Evolutionary conservation across 2,329 filamentous ascomycete genomes (phyloP).

Genomic region (Zasmidium citrigriseum): DNA sequence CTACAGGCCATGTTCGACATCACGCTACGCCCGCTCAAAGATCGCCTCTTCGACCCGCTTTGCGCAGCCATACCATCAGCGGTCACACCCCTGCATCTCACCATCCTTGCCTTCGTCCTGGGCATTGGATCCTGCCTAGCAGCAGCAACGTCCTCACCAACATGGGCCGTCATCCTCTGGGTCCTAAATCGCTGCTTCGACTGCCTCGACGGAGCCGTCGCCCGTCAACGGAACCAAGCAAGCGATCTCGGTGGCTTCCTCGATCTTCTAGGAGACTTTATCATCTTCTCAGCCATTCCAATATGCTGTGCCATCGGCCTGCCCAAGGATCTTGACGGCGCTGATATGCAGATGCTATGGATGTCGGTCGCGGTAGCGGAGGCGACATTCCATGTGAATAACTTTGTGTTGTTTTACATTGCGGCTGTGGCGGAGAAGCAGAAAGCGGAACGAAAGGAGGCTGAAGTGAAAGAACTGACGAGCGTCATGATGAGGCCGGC

Average conservation of each 20-base stretch:
- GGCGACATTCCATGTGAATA: constrained; percentile 33
- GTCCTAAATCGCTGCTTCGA: constrained; percentile 29
- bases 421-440: constrained; percentile 28
- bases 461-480: constrained; percentile 27
- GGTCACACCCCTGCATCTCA: constrained; percentile 22
- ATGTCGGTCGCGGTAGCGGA: constrained; percentile 26
- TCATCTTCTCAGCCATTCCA: constrained; percentile 32
- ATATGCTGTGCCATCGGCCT: constrained; percentile 21
- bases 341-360: constrained; percentile 12
- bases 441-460: constrained; percentile 8
- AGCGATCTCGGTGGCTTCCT: constrained; percentile 31
- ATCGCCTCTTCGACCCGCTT: constrained; percentile 23
- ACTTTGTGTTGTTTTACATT: constrained; percentile 34
- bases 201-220: constrained; percentile 30
- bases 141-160: constrained; percentile 10
- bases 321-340: too few species aligned
- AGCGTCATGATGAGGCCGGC: constrained; percentile 33
- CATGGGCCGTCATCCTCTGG: constrained; percentile 17
- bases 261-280: constrained; percentile 32
- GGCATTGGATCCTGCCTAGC: not conserved
- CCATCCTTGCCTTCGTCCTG: constrained; percentile 18
- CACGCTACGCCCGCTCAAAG: constrained; percentile 25
- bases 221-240: constrained; percentile 20
- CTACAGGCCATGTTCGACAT: constrained; percentile 28
- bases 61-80: constrained; percentile 18